phyloP scores from a whole-genome alignment of 1,284 basidiomycete genomes.

The Moesziomyces globuligerus region DNA sequence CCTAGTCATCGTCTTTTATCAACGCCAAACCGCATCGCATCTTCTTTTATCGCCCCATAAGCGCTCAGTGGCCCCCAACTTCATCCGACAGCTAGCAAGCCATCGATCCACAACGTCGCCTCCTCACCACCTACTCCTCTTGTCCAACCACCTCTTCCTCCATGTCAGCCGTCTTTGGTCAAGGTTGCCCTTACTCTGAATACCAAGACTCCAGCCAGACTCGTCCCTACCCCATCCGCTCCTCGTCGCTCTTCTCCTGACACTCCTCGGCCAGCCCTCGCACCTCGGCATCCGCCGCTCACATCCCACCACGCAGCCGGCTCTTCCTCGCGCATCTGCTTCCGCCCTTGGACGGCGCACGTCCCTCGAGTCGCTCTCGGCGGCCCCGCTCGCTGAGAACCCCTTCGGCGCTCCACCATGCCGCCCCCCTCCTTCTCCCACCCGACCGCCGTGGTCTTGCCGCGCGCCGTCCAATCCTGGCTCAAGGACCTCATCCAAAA shows the following conservation, averaged over 20 bases:
- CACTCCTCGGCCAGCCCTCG: neutral
- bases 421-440: slow-evolving; percentile 51
- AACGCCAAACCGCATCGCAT: no score
- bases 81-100: neutral
- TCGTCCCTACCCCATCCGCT: neutral
- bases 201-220: slow-evolving; percentile 49
- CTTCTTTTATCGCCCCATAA: no score
- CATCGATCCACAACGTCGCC: slow-evolving; percentile 1
- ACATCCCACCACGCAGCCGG: neutral
- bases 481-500: slow-evolving; percentile 43
- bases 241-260: neutral
- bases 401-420: slow-evolving; percentile 10
- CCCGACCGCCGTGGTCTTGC: slow-evolving; percentile 35
- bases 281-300: neutral
- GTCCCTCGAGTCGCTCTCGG: neutral
- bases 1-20: no score
- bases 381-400: neutral
- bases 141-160: slow-evolving; percentile 19
- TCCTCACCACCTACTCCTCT: slow-evolving; percentile 7
- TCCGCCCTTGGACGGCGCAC: neutral
- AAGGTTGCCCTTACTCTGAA: slow-evolving; percentile 46
- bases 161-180: slow-evolving; percentile 50
- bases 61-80: neutral
- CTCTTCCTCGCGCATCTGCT: neutral
- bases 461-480: slow-evolving; percentile 39